A percentile compares a stretch with the other conserved stretches of the same genome.
Conservation (phyloP, 2,329 filamentous ascomycete genomes). For the Hansfordia pulvinata region DNA sequence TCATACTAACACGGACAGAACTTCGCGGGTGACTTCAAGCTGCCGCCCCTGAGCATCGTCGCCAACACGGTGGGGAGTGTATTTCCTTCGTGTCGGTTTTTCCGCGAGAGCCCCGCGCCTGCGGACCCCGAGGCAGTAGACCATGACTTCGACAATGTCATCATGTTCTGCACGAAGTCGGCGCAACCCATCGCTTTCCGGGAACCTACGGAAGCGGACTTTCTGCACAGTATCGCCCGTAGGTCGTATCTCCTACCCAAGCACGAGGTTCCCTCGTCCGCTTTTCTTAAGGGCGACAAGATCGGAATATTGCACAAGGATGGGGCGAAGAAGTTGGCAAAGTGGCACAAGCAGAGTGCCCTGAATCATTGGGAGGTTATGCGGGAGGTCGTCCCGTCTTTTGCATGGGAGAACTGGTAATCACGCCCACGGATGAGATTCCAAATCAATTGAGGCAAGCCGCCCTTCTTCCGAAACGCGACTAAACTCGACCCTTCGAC, state of each 20-base stretch:
- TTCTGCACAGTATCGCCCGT: slow-evolving; percentile 57
- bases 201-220: slow-evolving; percentile 48
- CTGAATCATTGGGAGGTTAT: slow-evolving; percentile 86
- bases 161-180: slow-evolving; percentile 78
- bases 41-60: slow-evolving; percentile 64
- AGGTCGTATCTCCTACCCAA: slow-evolving; percentile 57
- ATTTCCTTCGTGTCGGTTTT: slow-evolving; percentile 85
- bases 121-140: slow-evolving; percentile 32
- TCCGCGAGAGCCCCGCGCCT: slow-evolving; percentile 57
- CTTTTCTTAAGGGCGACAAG: slow-evolving; percentile 30
- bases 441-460: too few relatives aligned
- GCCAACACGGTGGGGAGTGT: slow-evolving; percentile 69
- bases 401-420: slow-evolving; percentile 84
- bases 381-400: slow-evolving; percentile 64
- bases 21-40: slow-evolving; percentile 78
- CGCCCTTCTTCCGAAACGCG: too few relatives aligned
- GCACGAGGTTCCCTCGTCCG: slow-evolving; percentile 48
- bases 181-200: slow-evolving; percentile 48
- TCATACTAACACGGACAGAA: slow-evolving; percentile 41
- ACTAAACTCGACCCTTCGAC: too few relatives aligned
- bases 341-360: slow-evolving; percentile 64
- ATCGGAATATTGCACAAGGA: slow-evolving; percentile 44
- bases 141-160: slow-evolving; percentile 84
- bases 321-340: slow-evolving; percentile 51
- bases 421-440: too few relatives aligned